phyloP scores from a whole-genome alignment of 371 early-diverging fungal genomes.

The Mortierella sp. region DNA sequence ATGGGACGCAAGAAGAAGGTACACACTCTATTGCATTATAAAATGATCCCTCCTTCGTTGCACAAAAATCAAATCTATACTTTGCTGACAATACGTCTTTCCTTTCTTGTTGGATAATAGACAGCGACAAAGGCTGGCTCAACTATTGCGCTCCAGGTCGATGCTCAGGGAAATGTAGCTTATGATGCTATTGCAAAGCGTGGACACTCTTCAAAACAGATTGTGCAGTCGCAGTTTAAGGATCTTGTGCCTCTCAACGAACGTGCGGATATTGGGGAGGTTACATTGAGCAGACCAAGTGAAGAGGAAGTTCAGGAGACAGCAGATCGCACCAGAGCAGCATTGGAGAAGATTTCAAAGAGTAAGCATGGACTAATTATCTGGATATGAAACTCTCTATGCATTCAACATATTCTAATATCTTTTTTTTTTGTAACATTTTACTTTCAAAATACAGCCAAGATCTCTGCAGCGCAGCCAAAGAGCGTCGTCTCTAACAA shows the following conservation, averaged over 20 bases:
- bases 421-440: background rate
- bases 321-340: slow-evolving; percentile 88
- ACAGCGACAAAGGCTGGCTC: slow-evolving; percentile 68
- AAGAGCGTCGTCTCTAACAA: slow-evolving; percentile 73
- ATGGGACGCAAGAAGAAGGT: slow-evolving; percentile 87
- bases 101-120: slow-evolving; percentile 20
- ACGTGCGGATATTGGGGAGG: slow-evolving; percentile 79
- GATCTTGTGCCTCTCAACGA: slow-evolving; percentile 85
- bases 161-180: slow-evolving; percentile 89
- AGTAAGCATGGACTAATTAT: slow-evolving; percentile 41
- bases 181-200: slow-evolving; percentile 92
- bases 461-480: slow-evolving; percentile 78
- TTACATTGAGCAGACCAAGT: slow-evolving; percentile 80
- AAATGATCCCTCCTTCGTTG: no score
- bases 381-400: no score
- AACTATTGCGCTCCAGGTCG: slow-evolving; percentile 90
- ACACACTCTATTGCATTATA: background rate
- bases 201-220: slow-evolving; percentile 78
- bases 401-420: background rate
- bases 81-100: no score
- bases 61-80: no score
- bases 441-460: slow-evolving; percentile 58
- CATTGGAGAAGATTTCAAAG: slow-evolving; percentile 91
- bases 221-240: slow-evolving; percentile 86
- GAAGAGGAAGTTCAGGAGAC: slow-evolving; percentile 85